Evolutionary conservation across 2,329 filamentous ascomycete species (phyloP), one percentile per base, ranked within the genome.

Genomic region (Elsinoe fawcettii): DNA sequence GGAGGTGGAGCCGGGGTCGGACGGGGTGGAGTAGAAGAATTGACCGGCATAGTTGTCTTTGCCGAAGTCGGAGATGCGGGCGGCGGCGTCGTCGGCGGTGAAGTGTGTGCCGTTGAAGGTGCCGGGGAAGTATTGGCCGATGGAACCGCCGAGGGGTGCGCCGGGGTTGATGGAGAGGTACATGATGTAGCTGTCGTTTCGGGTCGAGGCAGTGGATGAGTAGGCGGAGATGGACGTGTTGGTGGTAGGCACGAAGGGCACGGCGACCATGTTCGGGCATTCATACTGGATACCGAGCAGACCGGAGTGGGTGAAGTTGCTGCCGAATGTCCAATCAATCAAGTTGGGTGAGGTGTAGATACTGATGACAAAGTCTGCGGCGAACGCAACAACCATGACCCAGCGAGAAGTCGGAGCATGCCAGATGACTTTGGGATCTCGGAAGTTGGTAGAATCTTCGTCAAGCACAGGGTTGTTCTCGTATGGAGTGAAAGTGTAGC

Each of bases 91-190:
- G 23, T 72, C 68, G 1, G 76, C 66, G 14, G 64, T 67, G 59
- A 84, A 86, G 65, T 82, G 79, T 0, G 80, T 84, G n/a, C 83
- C 83, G 61, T 86, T 83, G 71, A 85, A 86, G 1, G 68, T 70
- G 3, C 83, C 83, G 0, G 78, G 70, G 70, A 80, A 80, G 65
- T 83, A 84, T 65, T 83, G 68, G 1, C 74, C 75, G 16, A 77
- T 74, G 1, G 77, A 81, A 0, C 81, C 81, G 7, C 81, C 81
- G 0, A 77, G 69, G 0, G 80, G 80, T 0, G 78, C 79, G 4
- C 80, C 80, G 0, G 80, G 80, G 62, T 83, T 82, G 63, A 82
- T 76, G 11, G 75, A 79, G 36, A 84, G 73, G 2, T 70, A 62
- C 62, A 84, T 65, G 20, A 81, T 32, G 25, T 20, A 51, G 46